Evolutionary conservation across 345 rosid species (phyloP).

Genomic region (Syzygium jambos): DNA sequence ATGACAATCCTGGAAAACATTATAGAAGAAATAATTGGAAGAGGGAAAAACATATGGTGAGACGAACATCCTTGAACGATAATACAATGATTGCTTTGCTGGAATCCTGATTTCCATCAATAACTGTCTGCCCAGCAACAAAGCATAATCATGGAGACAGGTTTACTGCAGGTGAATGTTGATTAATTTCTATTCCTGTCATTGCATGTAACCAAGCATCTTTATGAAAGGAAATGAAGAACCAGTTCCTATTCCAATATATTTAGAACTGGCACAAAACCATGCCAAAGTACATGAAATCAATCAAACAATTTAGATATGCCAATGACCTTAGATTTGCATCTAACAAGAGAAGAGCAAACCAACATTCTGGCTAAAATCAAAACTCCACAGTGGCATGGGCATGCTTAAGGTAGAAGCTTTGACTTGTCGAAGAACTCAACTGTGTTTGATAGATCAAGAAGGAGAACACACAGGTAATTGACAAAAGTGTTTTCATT

Average conservation of each 20-base stretch:
- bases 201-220: not conserved
- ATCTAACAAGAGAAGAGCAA: not conserved
- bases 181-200: not conserved
- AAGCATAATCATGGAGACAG: not conserved
- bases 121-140: not conserved
- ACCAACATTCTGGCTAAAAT: not conserved
- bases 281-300: not conserved
- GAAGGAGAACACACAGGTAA: not conserved
- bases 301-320: not conserved
- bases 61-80: not conserved
- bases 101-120: not conserved
- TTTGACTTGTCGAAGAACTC: not conserved
- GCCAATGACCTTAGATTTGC: not conserved
- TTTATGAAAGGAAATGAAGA: not conserved
- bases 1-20: not conserved
- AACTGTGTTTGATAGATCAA: not conserved
- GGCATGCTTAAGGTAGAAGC: not conserved
- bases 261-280: not conserved
- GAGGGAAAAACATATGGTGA: not conserved
- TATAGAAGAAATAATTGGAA: not conserved
- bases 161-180: not conserved
- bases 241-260: not conserved
- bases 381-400: not conserved
- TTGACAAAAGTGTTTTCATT: not conserved
- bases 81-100: not conserved